phyloP scores from a whole-genome alignment of 495 filamentous ascomycete species.

The Hypoxylon trugodes region DNA sequence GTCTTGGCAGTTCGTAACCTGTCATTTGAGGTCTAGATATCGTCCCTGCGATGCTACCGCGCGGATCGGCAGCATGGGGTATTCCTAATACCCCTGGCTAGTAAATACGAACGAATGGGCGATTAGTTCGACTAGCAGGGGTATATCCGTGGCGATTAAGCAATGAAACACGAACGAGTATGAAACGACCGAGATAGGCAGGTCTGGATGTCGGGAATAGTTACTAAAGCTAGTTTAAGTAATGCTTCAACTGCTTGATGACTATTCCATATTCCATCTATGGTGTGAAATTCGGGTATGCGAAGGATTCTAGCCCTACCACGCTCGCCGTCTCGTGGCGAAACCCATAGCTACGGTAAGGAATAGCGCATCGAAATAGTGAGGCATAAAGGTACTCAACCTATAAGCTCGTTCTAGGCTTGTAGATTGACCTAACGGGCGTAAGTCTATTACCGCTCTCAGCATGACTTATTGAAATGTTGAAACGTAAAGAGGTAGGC shows the following conservation, averaged over 20 bases:
- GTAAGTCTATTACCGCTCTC: not conserved
- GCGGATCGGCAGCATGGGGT: constrained; percentile 26
- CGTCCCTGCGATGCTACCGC: constrained; percentile 32
- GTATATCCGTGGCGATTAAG: constrained; percentile 16
- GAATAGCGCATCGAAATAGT: not conserved
- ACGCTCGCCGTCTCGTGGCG: not conserved
- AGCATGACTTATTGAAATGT: not conserved
- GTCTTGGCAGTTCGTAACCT: constrained; percentile 24
- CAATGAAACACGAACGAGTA: constrained; percentile 11
- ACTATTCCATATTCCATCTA: not conserved
- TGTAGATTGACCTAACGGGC: not conserved
- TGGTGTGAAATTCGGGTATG: not conserved
- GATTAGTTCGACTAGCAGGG: constrained; percentile 12
- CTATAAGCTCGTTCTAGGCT: too few relatives aligned
- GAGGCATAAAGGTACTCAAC: not conserved
- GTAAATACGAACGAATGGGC: constrained; percentile 17
- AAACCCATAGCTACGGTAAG: not conserved
- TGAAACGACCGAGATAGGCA: constrained; percentile 30
- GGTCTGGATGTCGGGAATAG: constrained; percentile 17
- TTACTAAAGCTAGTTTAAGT: not conserved
- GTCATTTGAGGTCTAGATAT: constrained; percentile 5
- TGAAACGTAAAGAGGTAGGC: not conserved
- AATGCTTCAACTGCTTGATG: too few relatives aligned
- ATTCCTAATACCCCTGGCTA: not conserved
- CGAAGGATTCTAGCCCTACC: not conserved